Conservation (phyloP, 768 basidiomycete genomes). For the Lanmaoa pseudosensibilis region DNA sequence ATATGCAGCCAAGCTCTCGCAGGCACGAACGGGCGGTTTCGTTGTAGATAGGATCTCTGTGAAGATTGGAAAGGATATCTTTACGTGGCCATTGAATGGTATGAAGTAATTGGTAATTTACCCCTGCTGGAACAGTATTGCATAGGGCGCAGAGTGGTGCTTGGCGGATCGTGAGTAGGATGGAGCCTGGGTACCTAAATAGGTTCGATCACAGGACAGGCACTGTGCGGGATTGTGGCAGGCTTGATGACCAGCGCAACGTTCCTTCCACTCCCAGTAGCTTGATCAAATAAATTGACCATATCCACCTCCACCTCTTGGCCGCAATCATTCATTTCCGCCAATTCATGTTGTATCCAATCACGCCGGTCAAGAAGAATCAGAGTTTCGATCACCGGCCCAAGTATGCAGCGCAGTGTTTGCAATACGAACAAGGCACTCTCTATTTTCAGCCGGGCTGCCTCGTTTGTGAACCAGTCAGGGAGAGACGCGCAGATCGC, state of each 20-base stretch:
- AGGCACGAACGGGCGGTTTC: slow-evolving; percentile 48
- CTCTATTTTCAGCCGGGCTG: slow-evolving; percentile 32
- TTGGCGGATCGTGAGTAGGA: slow-evolving; percentile 2
- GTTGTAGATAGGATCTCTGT: slow-evolving; percentile 54
- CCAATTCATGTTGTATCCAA: slow-evolving; percentile 51
- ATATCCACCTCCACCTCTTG: slow-evolving; percentile 41
- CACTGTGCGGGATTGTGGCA: slow-evolving; percentile 8
- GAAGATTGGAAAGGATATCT: slow-evolving; percentile 70
- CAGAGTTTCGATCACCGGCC: slow-evolving; percentile 64
- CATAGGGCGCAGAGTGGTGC: slow-evolving; percentile 6
- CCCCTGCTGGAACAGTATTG: slow-evolving; percentile 4
- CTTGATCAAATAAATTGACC: slow-evolving; percentile 73
- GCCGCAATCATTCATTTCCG: slow-evolving; percentile 22
- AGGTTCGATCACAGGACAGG: not conserved
- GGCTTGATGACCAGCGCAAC: slow-evolving; percentile 58
- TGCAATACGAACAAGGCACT: slow-evolving; percentile 58
- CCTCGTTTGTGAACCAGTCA: slow-evolving; percentile 22
- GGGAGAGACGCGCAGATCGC: slow-evolving; percentile 17
- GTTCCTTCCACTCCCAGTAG: slow-evolving; percentile 70
- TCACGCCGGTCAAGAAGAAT: slow-evolving; percentile 61
- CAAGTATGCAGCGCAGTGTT: slow-evolving; percentile 64
- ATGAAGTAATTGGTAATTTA: slow-evolving; percentile 10
- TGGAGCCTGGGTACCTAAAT: slow-evolving; percentile 5
- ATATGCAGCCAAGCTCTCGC: slow-evolving; percentile 43
- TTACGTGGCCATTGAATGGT: slow-evolving; percentile 43